Conservation (phyloP, 2,329 filamentous ascomycete genomes). For the Macrophomina tecta region DNA sequence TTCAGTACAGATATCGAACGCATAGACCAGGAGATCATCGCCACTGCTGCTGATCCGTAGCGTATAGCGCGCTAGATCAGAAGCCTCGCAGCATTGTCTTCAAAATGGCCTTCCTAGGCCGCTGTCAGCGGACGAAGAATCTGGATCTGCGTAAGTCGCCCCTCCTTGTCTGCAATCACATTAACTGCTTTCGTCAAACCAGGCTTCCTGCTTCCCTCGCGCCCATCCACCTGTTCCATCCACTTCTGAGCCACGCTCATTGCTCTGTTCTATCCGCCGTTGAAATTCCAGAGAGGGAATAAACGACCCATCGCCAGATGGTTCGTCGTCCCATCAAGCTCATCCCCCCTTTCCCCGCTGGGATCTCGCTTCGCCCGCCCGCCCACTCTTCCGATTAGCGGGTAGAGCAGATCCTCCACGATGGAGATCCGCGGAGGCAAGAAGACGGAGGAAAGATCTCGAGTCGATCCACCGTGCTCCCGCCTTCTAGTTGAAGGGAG, state of each 20-base stretch:
- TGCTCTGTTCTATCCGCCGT: no score
- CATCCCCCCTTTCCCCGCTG: not conserved
- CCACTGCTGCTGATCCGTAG: not conserved
- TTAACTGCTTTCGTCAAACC: no score
- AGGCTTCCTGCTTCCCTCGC: no score
- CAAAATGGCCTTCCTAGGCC: no score
- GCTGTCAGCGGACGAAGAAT: no score
- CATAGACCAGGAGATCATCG: not conserved
- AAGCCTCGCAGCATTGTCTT: not conserved
- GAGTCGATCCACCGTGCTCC: no score
- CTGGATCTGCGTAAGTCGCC: no score
- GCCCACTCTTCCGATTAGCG: not conserved
- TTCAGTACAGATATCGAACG: not conserved
- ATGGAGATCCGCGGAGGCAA: not conserved
- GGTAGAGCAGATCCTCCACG: constrained; percentile 1
- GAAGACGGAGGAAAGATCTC: not conserved
- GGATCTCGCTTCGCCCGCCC: not conserved
- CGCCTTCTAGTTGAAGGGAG: no score
- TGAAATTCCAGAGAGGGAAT: no score
- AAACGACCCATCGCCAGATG: not conserved
- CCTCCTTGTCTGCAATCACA: no score
- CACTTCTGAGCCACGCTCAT: no score
- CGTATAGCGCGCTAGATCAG: not conserved
- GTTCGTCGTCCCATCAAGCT: not conserved
- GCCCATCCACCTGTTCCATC: no score